Percentiles rank a stretch among this genome's conserved stretches.
Evolutionary conservation across 768 basidiomycete species (phyloP).

Genomic region (Hypsizygus marmoreus): DNA sequence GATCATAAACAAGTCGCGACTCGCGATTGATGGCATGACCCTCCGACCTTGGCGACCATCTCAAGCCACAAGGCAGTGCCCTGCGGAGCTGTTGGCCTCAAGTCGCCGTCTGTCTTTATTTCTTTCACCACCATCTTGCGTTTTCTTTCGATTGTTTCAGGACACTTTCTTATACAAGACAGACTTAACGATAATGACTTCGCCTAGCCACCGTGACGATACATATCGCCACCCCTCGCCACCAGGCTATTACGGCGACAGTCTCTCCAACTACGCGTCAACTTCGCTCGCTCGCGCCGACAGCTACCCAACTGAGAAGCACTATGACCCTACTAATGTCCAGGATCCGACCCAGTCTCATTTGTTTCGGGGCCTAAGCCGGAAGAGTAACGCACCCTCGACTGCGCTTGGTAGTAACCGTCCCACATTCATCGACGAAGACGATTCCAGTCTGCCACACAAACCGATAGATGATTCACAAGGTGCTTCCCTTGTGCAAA

Average conservation of each 20-base stretch:
- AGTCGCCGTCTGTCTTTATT: too few relatives aligned
- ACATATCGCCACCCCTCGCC: background rate
- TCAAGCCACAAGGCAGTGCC: conserved; percentile 14
- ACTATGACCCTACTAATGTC: conserved; percentile 6
- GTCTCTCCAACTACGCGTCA: background rate
- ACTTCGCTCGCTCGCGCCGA: conserved; percentile 1
- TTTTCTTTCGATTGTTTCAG: too few relatives aligned
- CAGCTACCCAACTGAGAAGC: background rate
- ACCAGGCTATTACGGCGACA: conserved; percentile 9
- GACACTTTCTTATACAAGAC: too few relatives aligned
- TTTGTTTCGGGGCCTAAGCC: conserved; percentile 11
- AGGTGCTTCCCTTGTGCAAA: conserved; percentile 45
- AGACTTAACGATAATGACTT: conserved; percentile 10
- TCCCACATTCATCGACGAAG: conserved; percentile 3
- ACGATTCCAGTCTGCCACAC: conserved; percentile 5
- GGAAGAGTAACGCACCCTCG: conserved; percentile 4
- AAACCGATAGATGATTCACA: conserved; percentile 28
- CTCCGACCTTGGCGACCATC: background rate
- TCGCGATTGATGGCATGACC: too few relatives aligned
- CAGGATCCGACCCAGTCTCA: conserved; percentile 2
- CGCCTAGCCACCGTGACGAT: conserved; percentile 12
- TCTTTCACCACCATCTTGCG: too few relatives aligned
- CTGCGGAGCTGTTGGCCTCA: background rate
- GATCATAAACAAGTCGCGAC: too few relatives aligned
- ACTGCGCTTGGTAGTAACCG: background rate